These are phyloP conservation scores for Leccinum incarnatum DNA, from an alignment of 768 basidiomycete species.

Conservation along the genomic window DNA sequence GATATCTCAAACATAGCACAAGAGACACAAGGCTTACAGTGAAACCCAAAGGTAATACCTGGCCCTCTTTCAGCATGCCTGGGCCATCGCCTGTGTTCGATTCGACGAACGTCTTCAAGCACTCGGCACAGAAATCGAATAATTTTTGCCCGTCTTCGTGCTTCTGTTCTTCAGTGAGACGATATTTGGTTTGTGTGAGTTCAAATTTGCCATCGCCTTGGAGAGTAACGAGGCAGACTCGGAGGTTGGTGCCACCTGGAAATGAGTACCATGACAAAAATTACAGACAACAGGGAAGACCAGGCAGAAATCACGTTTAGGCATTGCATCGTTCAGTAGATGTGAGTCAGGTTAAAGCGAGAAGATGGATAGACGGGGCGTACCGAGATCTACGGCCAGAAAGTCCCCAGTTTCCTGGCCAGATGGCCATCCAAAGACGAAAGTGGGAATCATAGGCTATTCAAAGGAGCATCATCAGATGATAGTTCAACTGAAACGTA, in stretches of 20 bases:
- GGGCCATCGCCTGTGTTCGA: slow-evolving; percentile 59
- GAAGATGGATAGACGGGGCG: slow-evolving; percentile 24
- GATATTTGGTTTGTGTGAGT: slow-evolving; percentile 96
- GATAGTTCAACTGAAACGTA: background rate
- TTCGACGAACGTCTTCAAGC: slow-evolving; percentile 83
- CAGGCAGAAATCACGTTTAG: background rate
- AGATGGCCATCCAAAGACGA: slow-evolving; percentile 92
- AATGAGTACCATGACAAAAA: background rate
- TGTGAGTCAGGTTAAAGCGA: background rate
- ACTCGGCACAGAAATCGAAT: slow-evolving; percentile 98
- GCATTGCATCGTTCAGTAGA: background rate
- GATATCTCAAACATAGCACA: background rate
- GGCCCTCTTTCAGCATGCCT: slow-evolving; percentile 48
- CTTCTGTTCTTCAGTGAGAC: slow-evolving; percentile 96
- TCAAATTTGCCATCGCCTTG: slow-evolving; percentile 95
- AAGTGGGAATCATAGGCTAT: slow-evolving; percentile 96
- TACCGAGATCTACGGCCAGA: slow-evolving; percentile 87
- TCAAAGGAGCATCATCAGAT: slow-evolving; percentile 10
- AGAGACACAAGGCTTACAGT: slow-evolving; percentile 60
- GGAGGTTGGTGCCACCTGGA: slow-evolving; percentile 92
- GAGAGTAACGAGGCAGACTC: slow-evolving; percentile 93
- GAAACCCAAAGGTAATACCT: slow-evolving; percentile 82
- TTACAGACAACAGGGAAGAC: background rate
- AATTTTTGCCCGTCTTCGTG: slow-evolving; percentile 94
- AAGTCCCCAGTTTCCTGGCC: slow-evolving; percentile 87